These are phyloP conservation scores for Mortierella sp. DNA, from an alignment of 371 early-diverging fungal genomes.

Conservation along the genomic window DNA sequence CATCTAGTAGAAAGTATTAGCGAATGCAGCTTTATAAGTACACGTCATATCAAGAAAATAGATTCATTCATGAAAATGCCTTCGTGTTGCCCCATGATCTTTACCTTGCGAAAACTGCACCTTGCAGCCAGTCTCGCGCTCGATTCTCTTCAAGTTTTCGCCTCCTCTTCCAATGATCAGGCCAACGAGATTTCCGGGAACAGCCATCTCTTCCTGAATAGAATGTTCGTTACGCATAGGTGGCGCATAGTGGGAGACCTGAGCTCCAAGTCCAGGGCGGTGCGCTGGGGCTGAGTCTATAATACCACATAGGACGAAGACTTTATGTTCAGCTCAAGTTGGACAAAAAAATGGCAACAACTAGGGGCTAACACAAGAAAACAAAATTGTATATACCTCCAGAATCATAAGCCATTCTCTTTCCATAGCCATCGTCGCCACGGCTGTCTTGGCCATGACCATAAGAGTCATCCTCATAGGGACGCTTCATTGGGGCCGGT, in stretches of 20 bases:
- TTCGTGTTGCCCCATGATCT: too few species aligned
- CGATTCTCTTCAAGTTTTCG: constrained; percentile 84
- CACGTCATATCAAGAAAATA: too few species aligned
- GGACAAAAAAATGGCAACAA: not conserved
- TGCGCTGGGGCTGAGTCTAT: constrained; percentile 53
- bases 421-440: constrained; percentile 24
- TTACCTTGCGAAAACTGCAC: constrained; percentile 79
- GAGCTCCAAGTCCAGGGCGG: constrained; percentile 67
- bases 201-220: constrained; percentile 62
- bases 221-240: constrained; percentile 51
- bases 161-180: constrained; percentile 89
- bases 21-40: not conserved
- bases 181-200: constrained; percentile 81
- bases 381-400: constrained; percentile 9
- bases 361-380: not conserved
- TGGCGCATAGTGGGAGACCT: constrained; percentile 54
- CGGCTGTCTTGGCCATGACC: constrained; percentile 41
- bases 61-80: too few species aligned
- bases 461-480: constrained; percentile 53
- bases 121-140: constrained; percentile 74
- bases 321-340: not conserved
- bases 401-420: constrained; percentile 36
- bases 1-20: constrained; percentile 20
- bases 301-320: not conserved
- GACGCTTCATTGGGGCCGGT: constrained; percentile 33